These are phyloP conservation scores for Cyclospora cayetanensis DNA, from an alignment of 169 alveolate species.

Conservation along the genomic window DNA sequence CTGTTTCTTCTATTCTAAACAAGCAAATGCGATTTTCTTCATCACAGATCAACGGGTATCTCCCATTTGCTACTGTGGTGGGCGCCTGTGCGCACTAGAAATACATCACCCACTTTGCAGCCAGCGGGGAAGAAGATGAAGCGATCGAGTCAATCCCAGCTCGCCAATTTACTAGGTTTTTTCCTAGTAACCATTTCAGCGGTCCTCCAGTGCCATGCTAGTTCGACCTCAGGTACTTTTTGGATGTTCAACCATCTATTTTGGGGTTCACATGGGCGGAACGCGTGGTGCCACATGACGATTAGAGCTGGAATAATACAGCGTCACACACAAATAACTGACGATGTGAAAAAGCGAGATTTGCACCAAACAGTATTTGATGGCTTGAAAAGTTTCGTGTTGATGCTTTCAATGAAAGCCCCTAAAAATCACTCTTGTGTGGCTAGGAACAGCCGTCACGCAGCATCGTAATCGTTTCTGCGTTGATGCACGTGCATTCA, in stretches of 20 bases:
- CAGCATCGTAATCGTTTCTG: background rate
- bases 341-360: no score
- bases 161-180: background rate
- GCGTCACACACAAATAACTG: no score
- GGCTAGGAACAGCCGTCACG: background rate
- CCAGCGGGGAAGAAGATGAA: background rate
- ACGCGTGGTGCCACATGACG: no score
- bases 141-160: background rate
- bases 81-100: background rate
- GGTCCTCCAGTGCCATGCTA: constrained; percentile 26
- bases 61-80: background rate
- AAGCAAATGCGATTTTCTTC: background rate
- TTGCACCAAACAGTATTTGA: no score
- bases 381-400: no score
- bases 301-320: no score
- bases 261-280: no score
- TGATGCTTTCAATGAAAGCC: no score
- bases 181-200: background rate
- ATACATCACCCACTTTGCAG: no score
- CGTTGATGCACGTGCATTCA: background rate
- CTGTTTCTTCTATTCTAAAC: background rate
- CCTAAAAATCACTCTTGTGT: background rate
- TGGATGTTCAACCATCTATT: no score
- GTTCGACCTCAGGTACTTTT: constrained; percentile 25
- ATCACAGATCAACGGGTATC: no score